Conservation (phyloP, 225 moss, liverwort and hornwort species). For the Polytrichum formosum region DNA sequence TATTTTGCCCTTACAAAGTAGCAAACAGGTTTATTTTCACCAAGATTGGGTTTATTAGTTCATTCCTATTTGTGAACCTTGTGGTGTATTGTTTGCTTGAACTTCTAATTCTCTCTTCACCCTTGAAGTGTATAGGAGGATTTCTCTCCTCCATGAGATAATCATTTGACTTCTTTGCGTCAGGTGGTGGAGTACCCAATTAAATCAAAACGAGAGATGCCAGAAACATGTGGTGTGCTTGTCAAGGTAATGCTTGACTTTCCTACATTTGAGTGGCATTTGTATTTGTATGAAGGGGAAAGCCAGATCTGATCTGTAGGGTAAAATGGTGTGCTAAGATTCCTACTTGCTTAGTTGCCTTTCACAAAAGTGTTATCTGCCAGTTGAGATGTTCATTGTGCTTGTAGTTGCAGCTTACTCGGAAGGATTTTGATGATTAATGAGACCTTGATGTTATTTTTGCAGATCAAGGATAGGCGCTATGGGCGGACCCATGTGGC, state of each 20-base stretch:
- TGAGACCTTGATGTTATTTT: neutral
- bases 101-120: neutral
- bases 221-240: slow-evolving; percentile 75
- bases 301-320: too few relatives aligned
- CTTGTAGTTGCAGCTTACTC: neutral
- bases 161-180: neutral
- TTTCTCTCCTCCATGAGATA: neutral
- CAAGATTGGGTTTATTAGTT: too few relatives aligned
- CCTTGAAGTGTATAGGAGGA: neutral
- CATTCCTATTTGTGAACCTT: too few relatives aligned
- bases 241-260: slow-evolving; percentile 40
- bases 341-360: too few relatives aligned
- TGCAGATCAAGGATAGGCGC: slow-evolving; percentile 76
- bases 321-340: too few relatives aligned
- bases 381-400: neutral
- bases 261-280: too few relatives aligned
- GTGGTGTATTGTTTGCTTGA: neutral
- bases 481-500: slow-evolving; percentile 90
- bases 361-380: neutral
- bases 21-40: too few relatives aligned
- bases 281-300: too few relatives aligned
- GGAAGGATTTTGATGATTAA: neutral
- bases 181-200: slow-evolving; percentile 92
- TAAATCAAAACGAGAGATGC: slow-evolving; percentile 79
- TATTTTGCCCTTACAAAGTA: neutral